Base-by-base conservation (phyloP, 2,329 filamentous ascomycete species). In the Cordyceps tenuipes region DNA sequence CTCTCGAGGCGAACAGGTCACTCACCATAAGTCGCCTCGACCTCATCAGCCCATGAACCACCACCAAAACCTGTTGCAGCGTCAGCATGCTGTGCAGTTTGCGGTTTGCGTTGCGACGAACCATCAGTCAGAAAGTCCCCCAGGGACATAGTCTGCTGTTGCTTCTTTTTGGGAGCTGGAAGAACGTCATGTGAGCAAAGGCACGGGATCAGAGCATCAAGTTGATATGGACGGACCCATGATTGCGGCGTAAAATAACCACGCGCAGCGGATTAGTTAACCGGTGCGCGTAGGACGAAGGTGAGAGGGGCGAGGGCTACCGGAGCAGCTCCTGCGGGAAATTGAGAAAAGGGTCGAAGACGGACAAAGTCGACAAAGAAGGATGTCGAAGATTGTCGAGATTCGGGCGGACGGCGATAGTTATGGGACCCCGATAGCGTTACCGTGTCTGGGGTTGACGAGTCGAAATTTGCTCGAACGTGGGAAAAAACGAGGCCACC, bases 11-110 rank as follows among this genome's bases (percentile, higher is more conserved):
- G 21, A 12, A 39, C 10, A 17, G 5, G 10, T 49, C 21, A 23
- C 57, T 54, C 82, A 93, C 89, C 79, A 75, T 86, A 84, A 66
- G 89, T 83, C 71, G 96, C 91, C 77, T 99, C 94, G 79, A 99
- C 96, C 75, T 99, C 94, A 78, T 99, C 95, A 70, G 94, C 94
- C 94, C 94, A 99, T 68, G 94, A 97, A 72, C 93, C 70, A 69
- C 72, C 91, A 67, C 79, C 81, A 66, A 78, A 79, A 65, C 76
- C 78, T 79, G 59, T 50, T 57, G 39, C 41, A 56, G 44, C 53
- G 67, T 72, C 58, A 72, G 67, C 61, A 68, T 62, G 49, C 53
- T 61, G 48, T 29, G 62, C 48, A 62, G 49, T 21, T 54, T 49
- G 57, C 57, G 57, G 50, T 49, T 34, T 29, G 21, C 17, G 43